Evolutionary conservation across 352 stramenopile species (phyloP).

Genomic region (Aphanomyces invadans): DNA sequence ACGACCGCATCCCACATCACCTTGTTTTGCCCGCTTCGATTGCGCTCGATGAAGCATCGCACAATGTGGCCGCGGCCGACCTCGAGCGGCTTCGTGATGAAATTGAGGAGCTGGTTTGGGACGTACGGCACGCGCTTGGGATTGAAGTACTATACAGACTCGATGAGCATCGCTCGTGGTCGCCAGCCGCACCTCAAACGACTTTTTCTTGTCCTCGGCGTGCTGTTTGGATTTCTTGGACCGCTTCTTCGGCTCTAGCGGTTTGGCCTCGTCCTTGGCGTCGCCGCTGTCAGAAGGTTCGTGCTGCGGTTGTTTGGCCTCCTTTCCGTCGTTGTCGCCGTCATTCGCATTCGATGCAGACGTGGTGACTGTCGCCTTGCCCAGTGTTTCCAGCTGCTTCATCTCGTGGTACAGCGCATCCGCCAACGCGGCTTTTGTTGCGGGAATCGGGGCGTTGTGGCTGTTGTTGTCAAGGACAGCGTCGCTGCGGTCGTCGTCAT

Average conservation of each 20-base stretch:
- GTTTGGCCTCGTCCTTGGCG: conserved; percentile 31
- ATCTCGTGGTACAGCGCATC: conserved; percentile 24
- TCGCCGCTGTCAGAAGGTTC: conserved; percentile 41
- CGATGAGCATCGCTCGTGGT: not conserved
- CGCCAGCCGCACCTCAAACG: not conserved
- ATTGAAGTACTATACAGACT: conserved; percentile 55
- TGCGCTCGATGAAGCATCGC: conserved; percentile 87
- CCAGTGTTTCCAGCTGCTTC: conserved; percentile 19
- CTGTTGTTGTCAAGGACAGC: conserved; percentile 29
- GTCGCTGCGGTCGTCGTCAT: not conserved
- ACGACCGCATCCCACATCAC: not conserved
- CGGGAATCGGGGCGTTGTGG: conserved; percentile 26
- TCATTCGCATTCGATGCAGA: not conserved
- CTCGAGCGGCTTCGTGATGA: conserved; percentile 68
- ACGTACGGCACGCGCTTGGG: conserved; percentile 76
- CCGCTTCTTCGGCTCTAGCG: conserved; percentile 41
- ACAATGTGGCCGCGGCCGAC: conserved; percentile 68
- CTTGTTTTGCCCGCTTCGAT: conserved; percentile 69
- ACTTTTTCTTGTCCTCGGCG: conserved; percentile 49
- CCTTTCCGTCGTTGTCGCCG: not conserved
- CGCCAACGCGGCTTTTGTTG: conserved; percentile 14
- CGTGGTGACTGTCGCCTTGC: conserved; percentile 22
- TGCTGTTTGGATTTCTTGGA: conserved; percentile 45
- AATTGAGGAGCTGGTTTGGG: conserved; percentile 70
- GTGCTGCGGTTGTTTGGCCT: conserved; percentile 34